Percentiles rank a stretch among this genome's conserved stretches.
Evolutionary conservation across 2,329 filamentous ascomycete species (phyloP).

Genomic region (Diaporthe longicolla): DNA sequence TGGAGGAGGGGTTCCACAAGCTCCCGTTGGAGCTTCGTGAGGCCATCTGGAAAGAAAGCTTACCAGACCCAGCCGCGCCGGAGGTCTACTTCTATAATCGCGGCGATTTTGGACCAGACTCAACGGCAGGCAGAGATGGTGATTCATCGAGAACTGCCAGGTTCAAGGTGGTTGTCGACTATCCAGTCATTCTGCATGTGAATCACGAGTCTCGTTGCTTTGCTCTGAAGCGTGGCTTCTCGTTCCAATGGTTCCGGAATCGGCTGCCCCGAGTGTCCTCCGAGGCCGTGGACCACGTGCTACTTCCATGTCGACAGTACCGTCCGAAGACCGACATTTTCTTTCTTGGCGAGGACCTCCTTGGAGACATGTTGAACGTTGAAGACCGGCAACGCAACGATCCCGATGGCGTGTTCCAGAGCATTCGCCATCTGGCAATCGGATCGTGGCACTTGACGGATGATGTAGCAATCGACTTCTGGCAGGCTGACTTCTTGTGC

Average conservation of each 20-base stretch:
- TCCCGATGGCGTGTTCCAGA: constrained; percentile 10
- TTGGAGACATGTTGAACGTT: constrained; percentile 9
- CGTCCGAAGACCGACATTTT: constrained; percentile 34
- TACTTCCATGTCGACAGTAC: constrained; percentile 32
- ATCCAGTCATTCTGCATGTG: constrained; percentile 29
- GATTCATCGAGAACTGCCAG: not conserved
- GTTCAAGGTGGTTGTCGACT: constrained; percentile 32
- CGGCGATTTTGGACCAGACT: constrained; percentile 11
- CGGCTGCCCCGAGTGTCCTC: not conserved
- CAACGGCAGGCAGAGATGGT: not conserved
- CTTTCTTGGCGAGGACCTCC: constrained; percentile 8
- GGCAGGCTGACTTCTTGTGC: constrained; percentile 20
- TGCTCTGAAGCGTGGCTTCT: constrained; percentile 7
- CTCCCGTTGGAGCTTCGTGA: constrained; percentile 29
- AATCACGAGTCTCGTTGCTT: constrained; percentile 20
- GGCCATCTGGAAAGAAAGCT: constrained; percentile 21
- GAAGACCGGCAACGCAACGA: constrained; percentile 23
- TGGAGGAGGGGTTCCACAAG: constrained; percentile 3
- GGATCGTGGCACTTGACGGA: constrained; percentile 33
- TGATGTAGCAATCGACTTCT: constrained; percentile 14
- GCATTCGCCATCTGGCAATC: constrained; percentile 22
- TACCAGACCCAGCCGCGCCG: constrained; percentile 17
- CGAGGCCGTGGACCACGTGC: not conserved
- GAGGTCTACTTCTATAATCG: constrained; percentile 35
- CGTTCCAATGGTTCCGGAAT: constrained; percentile 21